Conservation (phyloP, 768 basidiomycete species). For the Boletus coccyginus region DNA sequence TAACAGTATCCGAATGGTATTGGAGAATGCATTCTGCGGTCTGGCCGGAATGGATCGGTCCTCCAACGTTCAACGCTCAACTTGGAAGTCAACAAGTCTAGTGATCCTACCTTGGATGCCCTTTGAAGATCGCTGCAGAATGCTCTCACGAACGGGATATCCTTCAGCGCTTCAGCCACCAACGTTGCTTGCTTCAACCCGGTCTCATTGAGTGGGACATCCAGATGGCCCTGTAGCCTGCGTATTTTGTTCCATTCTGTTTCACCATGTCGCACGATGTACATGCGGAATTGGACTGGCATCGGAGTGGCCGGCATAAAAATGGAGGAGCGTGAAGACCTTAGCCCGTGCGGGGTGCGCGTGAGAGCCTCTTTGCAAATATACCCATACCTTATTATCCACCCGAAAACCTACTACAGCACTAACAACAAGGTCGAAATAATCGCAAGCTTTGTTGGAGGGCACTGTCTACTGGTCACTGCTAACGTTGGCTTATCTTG, state of each 20-base stretch:
- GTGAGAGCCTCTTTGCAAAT: too few species aligned
- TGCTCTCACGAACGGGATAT: constrained; percentile 54
- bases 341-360: too few species aligned
- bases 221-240: constrained; percentile 75
- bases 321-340: too few species aligned
- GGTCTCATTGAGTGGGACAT: constrained; percentile 60
- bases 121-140: constrained; percentile 72
- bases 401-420: not conserved
- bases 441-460: not conserved
- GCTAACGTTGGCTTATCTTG: not conserved
- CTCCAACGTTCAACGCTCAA: too few species aligned
- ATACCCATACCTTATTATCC: not conserved
- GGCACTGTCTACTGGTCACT: not conserved
- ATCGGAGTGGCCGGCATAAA: constrained; percentile 3
- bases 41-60: constrained; percentile 33
- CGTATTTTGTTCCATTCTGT: constrained; percentile 62
- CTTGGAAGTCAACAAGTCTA: not conserved
- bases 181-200: constrained; percentile 59
- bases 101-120: constrained; percentile 54
- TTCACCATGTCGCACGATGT: constrained; percentile 77
- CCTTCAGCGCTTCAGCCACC: constrained; percentile 52
- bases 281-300: constrained; percentile 45
- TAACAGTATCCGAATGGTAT: constrained; percentile 42
- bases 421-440: not conserved
- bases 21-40: constrained; percentile 66